Evolutionary conservation across 2,329 filamentous ascomycete genomes (phyloP).

Genomic region (Biscogniauxia mediterranea): DNA sequence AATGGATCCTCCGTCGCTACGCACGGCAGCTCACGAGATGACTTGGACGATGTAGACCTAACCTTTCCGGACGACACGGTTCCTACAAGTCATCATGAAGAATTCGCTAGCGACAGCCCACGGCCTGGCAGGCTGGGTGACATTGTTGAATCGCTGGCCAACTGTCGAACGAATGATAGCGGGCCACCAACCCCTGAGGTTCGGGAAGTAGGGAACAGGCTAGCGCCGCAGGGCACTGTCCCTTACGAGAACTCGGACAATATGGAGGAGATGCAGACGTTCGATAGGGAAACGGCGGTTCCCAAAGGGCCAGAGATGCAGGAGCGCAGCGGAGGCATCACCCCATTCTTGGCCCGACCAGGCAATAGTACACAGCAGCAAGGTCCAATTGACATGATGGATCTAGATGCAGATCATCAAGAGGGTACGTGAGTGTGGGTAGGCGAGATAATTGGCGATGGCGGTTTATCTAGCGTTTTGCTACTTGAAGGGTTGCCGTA

Average conservation of each 20-base stretch:
- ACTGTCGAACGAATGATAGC: slow-evolving; percentile 16
- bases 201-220: not conserved
- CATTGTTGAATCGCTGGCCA: slow-evolving; percentile 22
- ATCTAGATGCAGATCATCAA: slow-evolving; percentile 36
- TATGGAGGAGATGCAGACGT: slow-evolving; percentile 10
- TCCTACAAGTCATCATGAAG: slow-evolving; percentile 6
- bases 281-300: not conserved
- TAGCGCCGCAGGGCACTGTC: not conserved
- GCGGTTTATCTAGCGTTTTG: not conserved
- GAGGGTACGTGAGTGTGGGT: slow-evolving; percentile 2
- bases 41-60: slow-evolving; percentile 27
- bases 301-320: slow-evolving; percentile 45
- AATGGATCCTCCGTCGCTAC: slow-evolving; percentile 32
- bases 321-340: slow-evolving; percentile 34
- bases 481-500: not conserved
- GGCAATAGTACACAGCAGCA: slow-evolving; percentile 19
- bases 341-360: slow-evolving; percentile 27
- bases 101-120: slow-evolving; percentile 7
- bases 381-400: slow-evolving; percentile 32
- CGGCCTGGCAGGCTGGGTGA: slow-evolving; percentile 16
- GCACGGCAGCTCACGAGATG: slow-evolving; percentile 24
- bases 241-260: slow-evolving; percentile 22
- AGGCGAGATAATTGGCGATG: slow-evolving; percentile 8
- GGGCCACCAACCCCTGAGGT: not conserved
- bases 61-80: slow-evolving; percentile 19